phyloP scores from a whole-genome alignment of 805 yeast genomes.

The Wickerhamomyces queroliae region DNA sequence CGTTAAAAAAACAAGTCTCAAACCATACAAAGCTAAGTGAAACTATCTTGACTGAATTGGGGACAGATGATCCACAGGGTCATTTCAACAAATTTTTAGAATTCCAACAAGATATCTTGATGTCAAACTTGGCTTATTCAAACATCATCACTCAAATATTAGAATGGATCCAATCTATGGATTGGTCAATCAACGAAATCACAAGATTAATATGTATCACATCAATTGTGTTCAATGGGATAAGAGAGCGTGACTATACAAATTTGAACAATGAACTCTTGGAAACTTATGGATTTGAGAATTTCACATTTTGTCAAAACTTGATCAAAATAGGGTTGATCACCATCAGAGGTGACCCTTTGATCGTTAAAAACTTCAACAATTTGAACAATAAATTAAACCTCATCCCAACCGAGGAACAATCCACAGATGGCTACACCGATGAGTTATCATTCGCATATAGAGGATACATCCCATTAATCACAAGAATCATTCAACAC shows the following conservation, averaged over 20 bases:
- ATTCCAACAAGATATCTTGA: slow-evolving; percentile 66
- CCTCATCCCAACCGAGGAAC: slow-evolving; percentile 35
- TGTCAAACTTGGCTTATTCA: slow-evolving; percentile 40
- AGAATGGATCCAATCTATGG: slow-evolving; percentile 41
- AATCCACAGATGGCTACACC: slow-evolving; percentile 25
- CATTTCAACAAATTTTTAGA: slow-evolving; percentile 43
- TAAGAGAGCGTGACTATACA: slow-evolving; percentile 58
- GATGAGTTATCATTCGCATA: slow-evolving; percentile 55
- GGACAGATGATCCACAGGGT: slow-evolving; percentile 17
- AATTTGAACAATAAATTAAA: slow-evolving; percentile 35
- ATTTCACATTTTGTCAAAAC: slow-evolving; percentile 40
- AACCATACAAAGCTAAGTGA: slow-evolving; percentile 76
- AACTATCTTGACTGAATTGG: slow-evolving; percentile 43
- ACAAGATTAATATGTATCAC: slow-evolving; percentile 52
- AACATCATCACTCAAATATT: slow-evolving; percentile 31
- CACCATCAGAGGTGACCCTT: slow-evolving; percentile 24
- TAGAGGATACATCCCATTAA: slow-evolving; percentile 79
- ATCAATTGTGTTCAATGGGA: slow-evolving; percentile 61
- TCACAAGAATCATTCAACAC: slow-evolving; percentile 62
- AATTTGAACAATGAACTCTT: slow-evolving; percentile 47
- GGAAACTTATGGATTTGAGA: slow-evolving; percentile 59
- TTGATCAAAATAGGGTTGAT: slow-evolving; percentile 43
- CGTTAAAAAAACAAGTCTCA: slow-evolving; percentile 60
- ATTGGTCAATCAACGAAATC: slow-evolving; percentile 35
- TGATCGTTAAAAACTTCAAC: slow-evolving; percentile 29